Conservation (phyloP, 345 rosid genomes). For the Aquilaria yunnanensis region DNA sequence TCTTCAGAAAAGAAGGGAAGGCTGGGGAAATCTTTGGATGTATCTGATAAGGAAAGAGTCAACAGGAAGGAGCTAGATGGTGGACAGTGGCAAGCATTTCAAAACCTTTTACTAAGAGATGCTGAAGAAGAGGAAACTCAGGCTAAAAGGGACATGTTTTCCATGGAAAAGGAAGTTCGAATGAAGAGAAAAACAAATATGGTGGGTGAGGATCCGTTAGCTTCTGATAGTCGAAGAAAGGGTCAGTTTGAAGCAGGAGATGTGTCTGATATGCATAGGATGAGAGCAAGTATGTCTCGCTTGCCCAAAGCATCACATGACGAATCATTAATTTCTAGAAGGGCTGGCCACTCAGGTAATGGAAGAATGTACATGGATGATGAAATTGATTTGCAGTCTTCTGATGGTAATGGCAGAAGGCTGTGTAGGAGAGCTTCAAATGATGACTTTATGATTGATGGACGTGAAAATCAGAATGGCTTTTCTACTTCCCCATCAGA, state of each 20-base stretch:
- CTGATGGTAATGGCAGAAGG: slow-evolving; percentile 39
- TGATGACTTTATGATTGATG: slow-evolving; percentile 51
- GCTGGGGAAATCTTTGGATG: slow-evolving; percentile 21
- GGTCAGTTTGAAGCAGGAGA: slow-evolving; percentile 39
- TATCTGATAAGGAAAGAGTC: slow-evolving; percentile 24
- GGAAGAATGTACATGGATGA: slow-evolving; percentile 29
- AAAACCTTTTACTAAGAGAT: slow-evolving; percentile 63
- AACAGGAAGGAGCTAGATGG: slow-evolving; percentile 50
- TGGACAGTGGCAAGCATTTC: slow-evolving; percentile 91
- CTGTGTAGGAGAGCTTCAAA: slow-evolving; percentile 33
- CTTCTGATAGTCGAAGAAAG: slow-evolving; percentile 34
- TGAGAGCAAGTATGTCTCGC: slow-evolving; percentile 42
- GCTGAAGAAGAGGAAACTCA: slow-evolving; percentile 62
- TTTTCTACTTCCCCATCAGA: slow-evolving; percentile 33
- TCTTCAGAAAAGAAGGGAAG: slow-evolving; percentile 34
- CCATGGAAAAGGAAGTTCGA: slow-evolving; percentile 53
- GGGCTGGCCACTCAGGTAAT: slow-evolving; percentile 27
- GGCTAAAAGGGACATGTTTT: slow-evolving; percentile 37
- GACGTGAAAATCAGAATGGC: slow-evolving; percentile 30
- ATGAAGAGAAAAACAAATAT: slow-evolving; percentile 42
- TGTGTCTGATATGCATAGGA: slow-evolving; percentile 30
- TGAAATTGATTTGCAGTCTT: slow-evolving; percentile 36
- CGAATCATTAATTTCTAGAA: slow-evolving; percentile 40
- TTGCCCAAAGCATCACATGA: slow-evolving; percentile 46
- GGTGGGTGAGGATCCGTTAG: slow-evolving; percentile 52